These are phyloP conservation scores for Plasmodium malariae DNA, from an alignment of 169 alveolate species.

Conservation along the genomic window DNA sequence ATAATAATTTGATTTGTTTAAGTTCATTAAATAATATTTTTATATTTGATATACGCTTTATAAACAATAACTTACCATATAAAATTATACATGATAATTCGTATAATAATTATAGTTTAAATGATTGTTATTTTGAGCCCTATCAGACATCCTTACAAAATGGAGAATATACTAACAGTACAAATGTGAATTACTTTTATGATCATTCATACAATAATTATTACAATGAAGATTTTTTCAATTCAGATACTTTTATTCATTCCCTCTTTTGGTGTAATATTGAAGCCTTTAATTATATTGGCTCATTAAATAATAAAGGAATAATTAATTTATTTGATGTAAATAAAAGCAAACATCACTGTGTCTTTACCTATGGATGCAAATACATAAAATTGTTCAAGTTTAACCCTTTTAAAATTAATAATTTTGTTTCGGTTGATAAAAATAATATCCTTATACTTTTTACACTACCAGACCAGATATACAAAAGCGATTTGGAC, in stretches of 20 bases:
- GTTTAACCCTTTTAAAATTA: slow-evolving; percentile 48
- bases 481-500: slow-evolving; percentile 56
- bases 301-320: slow-evolving; percentile 58
- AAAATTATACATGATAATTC: slow-evolving; percentile 67
- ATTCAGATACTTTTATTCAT: slow-evolving; percentile 54
- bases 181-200: slow-evolving; percentile 50
- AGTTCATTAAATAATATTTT: slow-evolving; percentile 57
- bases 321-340: slow-evolving; percentile 49
- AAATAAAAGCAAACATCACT: slow-evolving; percentile 51
- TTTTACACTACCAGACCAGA: slow-evolving; percentile 60
- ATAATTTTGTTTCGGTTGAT: slow-evolving; percentile 52
- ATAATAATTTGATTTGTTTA: slow-evolving; percentile 47
- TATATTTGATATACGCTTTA: slow-evolving; percentile 40
- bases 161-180: slow-evolving; percentile 20
- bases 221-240: slow-evolving; percentile 49
- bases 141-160: slow-evolving; percentile 37
- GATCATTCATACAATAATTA: slow-evolving; percentile 58
- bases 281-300: slow-evolving; percentile 65
- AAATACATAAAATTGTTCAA: slow-evolving; percentile 42
- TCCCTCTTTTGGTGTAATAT: slow-evolving; percentile 65
- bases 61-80: slow-evolving; percentile 56
- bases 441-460: slow-evolving; percentile 41
- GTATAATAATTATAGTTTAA: slow-evolving; percentile 23
- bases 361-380: slow-evolving; percentile 57
- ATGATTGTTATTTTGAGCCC: slow-evolving; percentile 44